Percentiles rank a stretch among this genome's conserved stretches.
Evolutionary conservation across 2,329 filamentous ascomycete species (phyloP).

Genomic region (Tolypocladium amazonense): DNA sequence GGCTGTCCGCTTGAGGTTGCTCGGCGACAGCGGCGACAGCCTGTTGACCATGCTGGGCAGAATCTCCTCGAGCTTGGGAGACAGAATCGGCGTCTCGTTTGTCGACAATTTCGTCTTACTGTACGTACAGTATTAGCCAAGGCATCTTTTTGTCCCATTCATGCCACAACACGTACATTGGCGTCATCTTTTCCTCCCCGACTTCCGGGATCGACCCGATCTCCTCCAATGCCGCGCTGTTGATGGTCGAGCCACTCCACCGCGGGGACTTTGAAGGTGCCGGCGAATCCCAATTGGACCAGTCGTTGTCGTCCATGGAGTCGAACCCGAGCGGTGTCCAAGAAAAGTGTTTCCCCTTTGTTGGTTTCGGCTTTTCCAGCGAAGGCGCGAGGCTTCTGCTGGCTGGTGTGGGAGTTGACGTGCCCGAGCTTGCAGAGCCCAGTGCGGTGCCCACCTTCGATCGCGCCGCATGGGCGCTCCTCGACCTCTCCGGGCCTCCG

Average conservation of each 20-base stretch:
- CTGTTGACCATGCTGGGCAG: constrained; percentile 63
- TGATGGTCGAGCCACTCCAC: constrained; percentile 53
- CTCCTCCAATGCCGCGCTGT: constrained; percentile 28
- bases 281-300: constrained; percentile 53
- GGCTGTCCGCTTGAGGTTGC: constrained; percentile 73
- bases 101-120: constrained; percentile 22
- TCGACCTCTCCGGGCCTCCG: constrained; percentile 35
- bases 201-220: constrained; percentile 36
- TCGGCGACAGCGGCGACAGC: constrained; percentile 58
- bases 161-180: constrained; percentile 32
- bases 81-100: constrained; percentile 20
- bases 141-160: background rate
- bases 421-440: constrained; percentile 21
- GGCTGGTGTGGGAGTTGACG: constrained; percentile 20
- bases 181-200: constrained; percentile 31
- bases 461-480: constrained; percentile 28
- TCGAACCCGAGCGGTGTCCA: constrained; percentile 50
- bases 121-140: background rate
- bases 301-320: constrained; percentile 49
- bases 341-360: constrained; percentile 43
- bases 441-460: constrained; percentile 32
- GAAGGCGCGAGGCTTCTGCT: constrained; percentile 15
- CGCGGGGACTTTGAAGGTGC: constrained; percentile 44
- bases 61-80: constrained; percentile 39
- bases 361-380: constrained; percentile 25